Evolutionary conservation across 345 rosid species (phyloP).

Genomic region (Pistacia vera): DNA sequence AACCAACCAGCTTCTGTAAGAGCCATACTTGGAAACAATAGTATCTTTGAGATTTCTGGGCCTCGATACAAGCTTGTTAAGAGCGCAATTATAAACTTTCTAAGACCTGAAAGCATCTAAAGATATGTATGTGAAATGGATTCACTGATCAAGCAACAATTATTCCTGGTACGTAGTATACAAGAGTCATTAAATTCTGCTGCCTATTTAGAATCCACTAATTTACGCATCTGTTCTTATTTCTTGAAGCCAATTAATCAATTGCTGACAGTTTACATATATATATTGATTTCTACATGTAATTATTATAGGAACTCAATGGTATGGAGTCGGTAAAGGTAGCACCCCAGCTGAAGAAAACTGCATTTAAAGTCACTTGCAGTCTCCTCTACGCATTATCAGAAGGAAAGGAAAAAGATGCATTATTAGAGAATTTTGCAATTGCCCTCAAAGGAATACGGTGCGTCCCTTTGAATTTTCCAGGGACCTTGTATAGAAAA

Average conservation of each 20-base stretch:
- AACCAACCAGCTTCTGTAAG: constrained; percentile 23
- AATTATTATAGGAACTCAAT: constrained; percentile 13
- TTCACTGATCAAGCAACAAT: constrained; percentile 21
- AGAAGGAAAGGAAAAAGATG: constrained; percentile 23
- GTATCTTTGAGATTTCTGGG: constrained; percentile 26
- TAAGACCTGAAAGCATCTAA: constrained; percentile 29
- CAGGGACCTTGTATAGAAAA: constrained; percentile 18
- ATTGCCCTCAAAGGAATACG: constrained; percentile 13
- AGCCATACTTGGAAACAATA: constrained; percentile 23
- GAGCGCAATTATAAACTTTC: constrained; percentile 17
- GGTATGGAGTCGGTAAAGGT: constrained; percentile 13
- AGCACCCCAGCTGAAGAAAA: constrained; percentile 26
- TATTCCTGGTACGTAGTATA: constrained; percentile 16
- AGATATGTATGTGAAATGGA: constrained; percentile 17
- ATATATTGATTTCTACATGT: neutral
- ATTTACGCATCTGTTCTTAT: too few species aligned
- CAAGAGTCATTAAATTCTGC: too few species aligned
- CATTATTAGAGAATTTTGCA: constrained; percentile 19
- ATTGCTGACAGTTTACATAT: too few species aligned
- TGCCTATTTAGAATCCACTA: neutral
- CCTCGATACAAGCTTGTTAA: constrained; percentile 25
- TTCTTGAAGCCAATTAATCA: too few species aligned
- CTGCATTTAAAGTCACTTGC: constrained; percentile 22
- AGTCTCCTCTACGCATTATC: constrained; percentile 24
- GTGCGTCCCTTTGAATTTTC: constrained; percentile 26